A percentile compares a stretch with the other conserved stretches of the same genome.
These are phyloP conservation scores for Trichosporon ovoides DNA, from an alignment of 1,284 basidiomycete species.

Conservation along the genomic window DNA sequence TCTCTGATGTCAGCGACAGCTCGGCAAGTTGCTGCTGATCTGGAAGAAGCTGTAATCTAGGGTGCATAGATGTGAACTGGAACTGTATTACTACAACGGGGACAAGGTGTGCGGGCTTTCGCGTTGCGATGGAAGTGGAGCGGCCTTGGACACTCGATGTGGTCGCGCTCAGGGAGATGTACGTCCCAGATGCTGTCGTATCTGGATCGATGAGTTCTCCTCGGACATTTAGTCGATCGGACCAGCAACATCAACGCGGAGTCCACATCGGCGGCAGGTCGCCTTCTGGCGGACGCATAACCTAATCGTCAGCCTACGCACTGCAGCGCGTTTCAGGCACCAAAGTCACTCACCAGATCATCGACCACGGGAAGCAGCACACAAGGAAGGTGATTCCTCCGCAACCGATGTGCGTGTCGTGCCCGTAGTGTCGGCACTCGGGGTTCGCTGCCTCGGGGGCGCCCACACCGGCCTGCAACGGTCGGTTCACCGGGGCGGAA, in stretches of 20 bases:
- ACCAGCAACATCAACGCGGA: neutral
- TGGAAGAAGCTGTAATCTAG: too few relatives aligned
- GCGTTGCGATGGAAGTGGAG: too few relatives aligned
- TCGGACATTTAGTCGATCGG: neutral
- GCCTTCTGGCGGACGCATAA: neutral
- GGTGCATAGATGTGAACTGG: too few relatives aligned
- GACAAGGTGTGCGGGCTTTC: too few relatives aligned
- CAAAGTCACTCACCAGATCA: neutral
- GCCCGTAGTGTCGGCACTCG: constrained; percentile 2
- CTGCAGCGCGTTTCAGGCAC: neutral
- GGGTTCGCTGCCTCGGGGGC: neutral
- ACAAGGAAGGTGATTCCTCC: constrained; percentile 3
- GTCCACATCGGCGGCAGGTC: neutral
- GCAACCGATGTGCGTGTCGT: constrained; percentile 4
- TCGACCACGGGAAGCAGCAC: constrained; percentile 5
- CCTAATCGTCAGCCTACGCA: neutral
- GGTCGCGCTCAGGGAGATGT: too few relatives aligned
- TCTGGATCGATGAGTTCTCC: too few relatives aligned
- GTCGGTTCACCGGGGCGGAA: neutral
- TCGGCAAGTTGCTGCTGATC: too few relatives aligned
- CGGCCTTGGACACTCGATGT: too few relatives aligned
- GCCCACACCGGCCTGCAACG: neutral
- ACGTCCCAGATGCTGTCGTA: too few relatives aligned
- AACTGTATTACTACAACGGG: too few relatives aligned
- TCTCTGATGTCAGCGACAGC: too few relatives aligned